Evolutionary conservation across 2,329 filamentous ascomycete genomes (phyloP).

Genomic region (Xylaria sp.): DNA sequence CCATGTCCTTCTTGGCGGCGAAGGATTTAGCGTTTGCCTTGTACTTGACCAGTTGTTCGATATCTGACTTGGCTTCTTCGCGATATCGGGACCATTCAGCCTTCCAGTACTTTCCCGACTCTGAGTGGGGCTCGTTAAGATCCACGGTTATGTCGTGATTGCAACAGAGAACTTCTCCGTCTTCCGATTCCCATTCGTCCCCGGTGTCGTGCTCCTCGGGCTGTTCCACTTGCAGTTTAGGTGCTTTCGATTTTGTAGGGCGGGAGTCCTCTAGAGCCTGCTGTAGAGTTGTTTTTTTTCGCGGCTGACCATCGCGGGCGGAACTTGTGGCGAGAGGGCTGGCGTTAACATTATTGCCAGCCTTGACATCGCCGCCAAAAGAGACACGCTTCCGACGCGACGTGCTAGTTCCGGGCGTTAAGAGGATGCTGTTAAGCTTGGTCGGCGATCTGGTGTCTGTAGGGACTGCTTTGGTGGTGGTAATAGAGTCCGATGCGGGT

Average conservation of each 20-base stretch:
- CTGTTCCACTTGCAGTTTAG: slow-evolving; percentile 32
- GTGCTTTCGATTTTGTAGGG: slow-evolving; percentile 27
- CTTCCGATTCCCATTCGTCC: slow-evolving; percentile 64
- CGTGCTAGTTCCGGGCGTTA: slow-evolving; percentile 68
- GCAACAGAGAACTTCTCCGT: slow-evolving; percentile 54
- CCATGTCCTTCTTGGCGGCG: slow-evolving; percentile 76
- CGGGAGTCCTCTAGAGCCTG: slow-evolving; percentile 41
- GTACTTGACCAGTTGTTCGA: slow-evolving; percentile 79
- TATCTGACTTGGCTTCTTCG: slow-evolving; percentile 71
- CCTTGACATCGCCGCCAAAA: slow-evolving; percentile 63
- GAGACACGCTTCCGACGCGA: slow-evolving; percentile 68
- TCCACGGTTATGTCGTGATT: slow-evolving; percentile 71
- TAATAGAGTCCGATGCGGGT: slow-evolving; percentile 32
- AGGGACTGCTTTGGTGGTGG: slow-evolving; percentile 29
- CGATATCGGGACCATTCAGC: slow-evolving; percentile 76
- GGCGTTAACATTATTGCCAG: slow-evolving; percentile 39
- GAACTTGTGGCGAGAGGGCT: slow-evolving; percentile 31
- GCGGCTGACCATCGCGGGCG: slow-evolving; percentile 22
- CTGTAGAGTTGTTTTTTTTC: slow-evolving; percentile 38
- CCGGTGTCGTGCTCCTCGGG: slow-evolving; percentile 47
- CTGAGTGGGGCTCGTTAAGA: slow-evolving; percentile 73
- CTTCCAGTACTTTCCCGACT: slow-evolving; percentile 82
- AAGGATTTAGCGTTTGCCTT: slow-evolving; percentile 81
- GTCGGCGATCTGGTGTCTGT: slow-evolving; percentile 51
- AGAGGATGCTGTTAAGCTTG: slow-evolving; percentile 63